Conservation (phyloP, 2,329 filamentous ascomycete genomes). For the Claviceps sp. region DNA sequence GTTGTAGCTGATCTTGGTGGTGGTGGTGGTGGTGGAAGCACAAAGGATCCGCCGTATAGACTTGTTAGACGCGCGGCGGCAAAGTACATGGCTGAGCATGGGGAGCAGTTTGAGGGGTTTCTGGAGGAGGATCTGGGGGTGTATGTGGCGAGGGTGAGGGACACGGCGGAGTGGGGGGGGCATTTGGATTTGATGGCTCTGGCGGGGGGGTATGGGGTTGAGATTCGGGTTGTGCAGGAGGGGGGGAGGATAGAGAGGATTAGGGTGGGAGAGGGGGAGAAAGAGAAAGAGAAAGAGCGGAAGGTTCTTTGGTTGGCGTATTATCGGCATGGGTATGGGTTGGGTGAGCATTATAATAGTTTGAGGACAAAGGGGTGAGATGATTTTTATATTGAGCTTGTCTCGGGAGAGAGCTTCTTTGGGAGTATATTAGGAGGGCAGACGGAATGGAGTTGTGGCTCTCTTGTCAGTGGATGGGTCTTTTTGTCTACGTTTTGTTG, state of each 20-base stretch:
- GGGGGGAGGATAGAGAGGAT: conserved; percentile 63
- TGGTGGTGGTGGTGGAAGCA: conserved; percentile 9
- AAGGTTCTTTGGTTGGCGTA: conserved; percentile 74
- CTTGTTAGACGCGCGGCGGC: conserved; percentile 58
- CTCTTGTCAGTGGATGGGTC: too few species aligned
- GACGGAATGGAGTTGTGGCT: neutral
- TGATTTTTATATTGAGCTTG: neutral
- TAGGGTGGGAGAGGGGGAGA: conserved; percentile 25
- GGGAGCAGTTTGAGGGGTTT: conserved; percentile 75
- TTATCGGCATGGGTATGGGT: conserved; percentile 82
- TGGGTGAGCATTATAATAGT: conserved; percentile 97
- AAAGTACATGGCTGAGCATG: conserved; percentile 59
- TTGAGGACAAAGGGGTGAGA: conserved; percentile 36
- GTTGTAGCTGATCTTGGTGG: conserved; percentile 1
- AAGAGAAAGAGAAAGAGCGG: conserved; percentile 28
- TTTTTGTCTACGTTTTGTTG: too few species aligned
- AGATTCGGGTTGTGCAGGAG: conserved; percentile 77
- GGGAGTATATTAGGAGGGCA: too few species aligned
- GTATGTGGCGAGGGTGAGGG: conserved; percentile 64
- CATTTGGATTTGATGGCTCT: conserved; percentile 82
- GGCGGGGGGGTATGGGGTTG: conserved; percentile 64
- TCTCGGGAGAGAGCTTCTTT: too few species aligned
- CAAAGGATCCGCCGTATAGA: conserved; percentile 38
- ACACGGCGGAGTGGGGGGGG: conserved; percentile 93
- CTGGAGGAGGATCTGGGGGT: conserved; percentile 64